phyloP scores from a whole-genome alignment of 495 filamentous ascomycete species.

The Friedmanniomyces simplex region DNA sequence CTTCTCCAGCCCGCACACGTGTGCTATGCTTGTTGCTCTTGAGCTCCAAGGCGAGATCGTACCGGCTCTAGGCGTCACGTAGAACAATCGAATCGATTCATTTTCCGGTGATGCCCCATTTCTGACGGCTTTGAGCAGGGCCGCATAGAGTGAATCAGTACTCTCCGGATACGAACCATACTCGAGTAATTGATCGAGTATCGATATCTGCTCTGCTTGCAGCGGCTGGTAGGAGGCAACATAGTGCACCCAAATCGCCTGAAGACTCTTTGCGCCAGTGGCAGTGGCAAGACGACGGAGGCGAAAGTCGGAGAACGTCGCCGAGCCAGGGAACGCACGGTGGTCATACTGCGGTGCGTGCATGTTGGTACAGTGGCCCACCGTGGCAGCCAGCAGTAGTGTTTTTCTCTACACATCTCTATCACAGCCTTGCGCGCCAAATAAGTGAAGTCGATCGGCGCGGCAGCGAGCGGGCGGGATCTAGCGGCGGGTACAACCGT shows the following conservation, averaged over 20 bases:
- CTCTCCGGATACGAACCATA: constrained; percentile 47
- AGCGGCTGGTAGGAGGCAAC: constrained; percentile 24
- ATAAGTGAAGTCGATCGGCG: too few species aligned
- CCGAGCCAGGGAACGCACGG: constrained; percentile 26
- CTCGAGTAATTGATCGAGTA: constrained; percentile 49
- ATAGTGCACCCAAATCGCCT: constrained; percentile 57
- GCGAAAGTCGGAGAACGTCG: constrained; percentile 34
- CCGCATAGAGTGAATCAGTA: constrained; percentile 25
- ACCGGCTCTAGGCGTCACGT: constrained; percentile 64
- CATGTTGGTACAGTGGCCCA: neutral
- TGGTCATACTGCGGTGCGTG: constrained; percentile 24
- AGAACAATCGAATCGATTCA: constrained; percentile 41
- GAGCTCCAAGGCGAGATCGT: constrained; percentile 97
- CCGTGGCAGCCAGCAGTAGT: neutral
- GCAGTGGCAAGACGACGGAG: constrained; percentile 27
- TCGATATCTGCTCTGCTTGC: constrained; percentile 32
- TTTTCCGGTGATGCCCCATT: constrained; percentile 32
- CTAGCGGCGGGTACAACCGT: too few species aligned
- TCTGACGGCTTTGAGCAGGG: constrained; percentile 28
- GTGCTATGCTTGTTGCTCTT: constrained; percentile 84
- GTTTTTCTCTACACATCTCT: neutral
- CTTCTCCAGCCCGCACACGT: constrained; percentile 73
- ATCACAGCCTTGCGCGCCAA: too few species aligned
- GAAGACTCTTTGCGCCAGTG: constrained; percentile 45
- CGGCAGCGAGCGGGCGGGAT: too few species aligned